Evolutionary conservation across 192 early-diverging fungal species (phyloP).

Genomic region (Coemansia sp.): DNA sequence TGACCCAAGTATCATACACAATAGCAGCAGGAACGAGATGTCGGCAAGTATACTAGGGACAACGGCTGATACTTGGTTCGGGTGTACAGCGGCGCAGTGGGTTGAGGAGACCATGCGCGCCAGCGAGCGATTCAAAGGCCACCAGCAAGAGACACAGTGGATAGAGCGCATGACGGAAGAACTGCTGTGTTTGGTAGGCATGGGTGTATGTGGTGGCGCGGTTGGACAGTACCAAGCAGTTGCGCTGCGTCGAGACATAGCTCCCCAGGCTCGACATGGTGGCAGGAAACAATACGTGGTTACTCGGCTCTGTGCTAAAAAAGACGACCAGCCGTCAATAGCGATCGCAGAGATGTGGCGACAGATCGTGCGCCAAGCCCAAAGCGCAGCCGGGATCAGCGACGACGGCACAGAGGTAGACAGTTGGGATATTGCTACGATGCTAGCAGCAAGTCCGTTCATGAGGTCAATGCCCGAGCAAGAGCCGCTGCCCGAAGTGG

Average conservation of each 20-base stretch:
- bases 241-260: background rate
- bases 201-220: constrained; percentile 3
- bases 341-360: constrained; percentile 12
- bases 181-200: constrained; percentile 1
- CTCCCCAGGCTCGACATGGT: background rate
- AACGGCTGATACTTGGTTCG: constrained; percentile 27
- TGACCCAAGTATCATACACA: background rate
- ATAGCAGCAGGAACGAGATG: background rate
- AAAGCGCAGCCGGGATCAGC: background rate
- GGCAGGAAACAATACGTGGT: background rate
- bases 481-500: background rate
- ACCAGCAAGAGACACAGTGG: background rate
- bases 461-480: background rate
- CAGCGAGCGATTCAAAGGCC: constrained; percentile 5
- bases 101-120: constrained; percentile 17
- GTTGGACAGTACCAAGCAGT: background rate
- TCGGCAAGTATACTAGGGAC: constrained; percentile 17
- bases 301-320: background rate
- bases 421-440: background rate
- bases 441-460: background rate
- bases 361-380: background rate
- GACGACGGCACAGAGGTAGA: background rate
- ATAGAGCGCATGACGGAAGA: constrained; percentile 13
- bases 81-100: constrained; percentile 37
- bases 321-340: background rate